Percentiles rank a stretch among this genome's conserved stretches.
Conservation (phyloP, 106 monocot species). For the Dendrobium catenatum region DNA sequence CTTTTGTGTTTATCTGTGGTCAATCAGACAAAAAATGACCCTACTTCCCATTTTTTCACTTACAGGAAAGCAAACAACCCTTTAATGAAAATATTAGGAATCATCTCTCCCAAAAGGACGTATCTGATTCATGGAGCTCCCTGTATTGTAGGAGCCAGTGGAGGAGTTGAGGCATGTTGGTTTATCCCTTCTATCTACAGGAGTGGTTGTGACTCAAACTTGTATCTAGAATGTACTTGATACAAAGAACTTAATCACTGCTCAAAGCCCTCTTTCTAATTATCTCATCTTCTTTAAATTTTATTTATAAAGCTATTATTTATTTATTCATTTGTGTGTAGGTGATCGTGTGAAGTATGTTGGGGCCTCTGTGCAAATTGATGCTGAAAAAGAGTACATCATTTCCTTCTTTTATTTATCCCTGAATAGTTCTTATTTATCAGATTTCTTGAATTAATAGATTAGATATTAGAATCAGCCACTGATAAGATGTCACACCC, state of each 20-base stretch:
- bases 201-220: background rate
- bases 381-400: slow-evolving; percentile 3
- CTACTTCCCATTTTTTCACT: background rate
- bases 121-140: background rate
- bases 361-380: slow-evolving; percentile 6
- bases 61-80: background rate
- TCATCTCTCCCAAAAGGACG: background rate
- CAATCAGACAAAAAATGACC: background rate
- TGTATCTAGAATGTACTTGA: background rate
- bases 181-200: background rate
- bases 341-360: slow-evolving; percentile 17
- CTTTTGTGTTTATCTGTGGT: background rate
- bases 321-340: background rate
- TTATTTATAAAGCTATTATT: background rate
- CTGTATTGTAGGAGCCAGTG: background rate
- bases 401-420: background rate
- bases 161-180: background rate
- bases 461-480: background rate
- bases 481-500: background rate
- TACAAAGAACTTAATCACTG: background rate
- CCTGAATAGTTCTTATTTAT: background rate
- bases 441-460: background rate
- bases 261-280: background rate
- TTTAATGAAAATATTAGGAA: background rate
- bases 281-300: background rate